Evolutionary conservation across 2,329 filamentous ascomycete species (phyloP).

Genomic region (Penicillium sclerotiorum): DNA sequence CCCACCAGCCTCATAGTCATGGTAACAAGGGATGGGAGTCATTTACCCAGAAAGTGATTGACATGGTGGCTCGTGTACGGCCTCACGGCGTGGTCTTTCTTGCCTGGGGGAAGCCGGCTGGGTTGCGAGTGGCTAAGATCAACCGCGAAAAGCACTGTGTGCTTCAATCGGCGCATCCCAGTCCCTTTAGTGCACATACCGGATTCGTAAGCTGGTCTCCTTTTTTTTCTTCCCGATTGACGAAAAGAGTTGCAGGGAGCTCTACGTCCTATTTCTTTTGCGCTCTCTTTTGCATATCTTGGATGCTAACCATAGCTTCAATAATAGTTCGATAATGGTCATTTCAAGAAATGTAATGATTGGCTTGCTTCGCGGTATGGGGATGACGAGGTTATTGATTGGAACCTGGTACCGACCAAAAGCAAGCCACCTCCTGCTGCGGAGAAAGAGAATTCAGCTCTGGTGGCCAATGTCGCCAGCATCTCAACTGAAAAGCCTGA

Average conservation of each 20-base stretch:
- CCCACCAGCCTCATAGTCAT: constrained; percentile 85
- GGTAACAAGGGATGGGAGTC: constrained; percentile 86
- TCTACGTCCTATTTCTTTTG: no score
- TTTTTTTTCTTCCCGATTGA: not conserved
- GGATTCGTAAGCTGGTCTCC: constrained; percentile 74
- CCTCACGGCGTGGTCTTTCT: constrained; percentile 87
- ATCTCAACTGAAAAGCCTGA: not conserved
- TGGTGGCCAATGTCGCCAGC: constrained; percentile 9
- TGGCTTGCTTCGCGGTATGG: constrained; percentile 84
- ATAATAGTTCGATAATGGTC: constrained; percentile 45
- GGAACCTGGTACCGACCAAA: constrained; percentile 61
- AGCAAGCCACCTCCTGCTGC: constrained; percentile 18
- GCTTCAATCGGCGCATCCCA: constrained; percentile 85
- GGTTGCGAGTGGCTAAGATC: constrained; percentile 74
- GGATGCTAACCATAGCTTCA: not conserved
- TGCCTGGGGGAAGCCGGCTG: constrained; percentile 88
- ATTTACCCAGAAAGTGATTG: constrained; percentile 90
- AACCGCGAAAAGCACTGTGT: constrained; percentile 76
- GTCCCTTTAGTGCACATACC: constrained; percentile 79
- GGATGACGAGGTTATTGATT: constrained; percentile 78
- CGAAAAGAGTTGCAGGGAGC: no score
- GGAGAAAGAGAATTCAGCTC: constrained; percentile 28
- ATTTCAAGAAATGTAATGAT: constrained; percentile 52
- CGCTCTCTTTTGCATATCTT: no score
- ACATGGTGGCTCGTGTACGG: constrained; percentile 76